Conservation (phyloP, 306 rosid genomes). For the Pyrus betulifolia region DNA sequence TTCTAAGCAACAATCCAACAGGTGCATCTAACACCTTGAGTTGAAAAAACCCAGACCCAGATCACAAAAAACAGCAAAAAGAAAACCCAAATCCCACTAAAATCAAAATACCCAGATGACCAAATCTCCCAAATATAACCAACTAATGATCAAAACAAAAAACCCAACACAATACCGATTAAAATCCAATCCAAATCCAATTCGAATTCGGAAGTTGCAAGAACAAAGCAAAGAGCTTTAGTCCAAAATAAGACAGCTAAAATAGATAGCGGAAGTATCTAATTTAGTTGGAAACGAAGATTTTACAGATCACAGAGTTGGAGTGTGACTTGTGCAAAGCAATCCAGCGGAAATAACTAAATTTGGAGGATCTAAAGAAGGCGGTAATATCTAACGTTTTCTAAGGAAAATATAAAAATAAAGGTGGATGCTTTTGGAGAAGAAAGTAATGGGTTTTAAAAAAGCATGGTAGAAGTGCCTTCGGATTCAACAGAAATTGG, state of each 20-base stretch:
- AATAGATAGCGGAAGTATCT: slow-evolving; percentile 28
- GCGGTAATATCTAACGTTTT: slow-evolving; percentile 43
- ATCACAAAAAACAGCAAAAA: slow-evolving; percentile 20
- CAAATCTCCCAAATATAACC: slow-evolving; percentile 31
- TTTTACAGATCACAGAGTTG: slow-evolving; percentile 35
- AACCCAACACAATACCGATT: not conserved
- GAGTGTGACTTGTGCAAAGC: slow-evolving; percentile 21
- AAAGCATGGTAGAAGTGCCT: slow-evolving; percentile 19
- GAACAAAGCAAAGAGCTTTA: slow-evolving; percentile 11
- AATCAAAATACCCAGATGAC: slow-evolving; percentile 30
- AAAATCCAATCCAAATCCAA: slow-evolving; percentile 18
- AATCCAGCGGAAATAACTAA: slow-evolving; percentile 13
- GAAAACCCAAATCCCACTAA: slow-evolving; percentile 6
- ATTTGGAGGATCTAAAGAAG: slow-evolving; percentile 30
- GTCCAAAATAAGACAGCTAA: slow-evolving; percentile 13
- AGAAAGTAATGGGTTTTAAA: slow-evolving; percentile 7
- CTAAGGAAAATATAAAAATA: not conserved
- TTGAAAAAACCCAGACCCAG: slow-evolving; percentile 25
- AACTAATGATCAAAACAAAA: slow-evolving; percentile 19
- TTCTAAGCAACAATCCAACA: slow-evolving; percentile 21
- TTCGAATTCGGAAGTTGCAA: not conserved
- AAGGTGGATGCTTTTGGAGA: not conserved
- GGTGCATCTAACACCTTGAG: slow-evolving; percentile 37
- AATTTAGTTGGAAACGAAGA: slow-evolving; percentile 41
- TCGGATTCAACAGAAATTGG: slow-evolving; percentile 7